A percentile compares a stretch with the other conserved stretches of the same genome.
Evolutionary conservation across 805 yeast genomes (phyloP).

Genomic region (Saccharomycopsis sp.): DNA sequence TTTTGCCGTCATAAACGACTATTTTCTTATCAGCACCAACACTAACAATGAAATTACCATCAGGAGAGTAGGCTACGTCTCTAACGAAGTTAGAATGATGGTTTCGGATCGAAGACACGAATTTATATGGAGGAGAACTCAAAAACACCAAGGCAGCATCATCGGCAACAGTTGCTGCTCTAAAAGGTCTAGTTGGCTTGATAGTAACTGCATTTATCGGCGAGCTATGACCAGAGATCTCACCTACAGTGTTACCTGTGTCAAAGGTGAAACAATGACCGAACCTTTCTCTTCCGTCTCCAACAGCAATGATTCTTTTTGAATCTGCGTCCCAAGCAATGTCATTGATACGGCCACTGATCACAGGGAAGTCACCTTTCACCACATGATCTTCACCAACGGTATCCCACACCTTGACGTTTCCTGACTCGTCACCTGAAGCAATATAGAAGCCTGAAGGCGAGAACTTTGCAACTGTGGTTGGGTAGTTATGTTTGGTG

Average conservation of each 20-base stretch:
- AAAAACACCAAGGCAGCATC: slow-evolving; percentile 79
- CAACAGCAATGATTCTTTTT: slow-evolving; percentile 84
- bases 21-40: slow-evolving; percentile 82
- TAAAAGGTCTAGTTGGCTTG: slow-evolving; percentile 80
- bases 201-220: slow-evolving; percentile 79
- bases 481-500: slow-evolving; percentile 59
- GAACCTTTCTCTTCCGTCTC: slow-evolving; percentile 84
- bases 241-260: slow-evolving; percentile 95
- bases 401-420: slow-evolving; percentile 82
- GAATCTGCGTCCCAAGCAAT: slow-evolving; percentile 91
- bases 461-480: slow-evolving; percentile 80
- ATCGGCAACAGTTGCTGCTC: slow-evolving; percentile 90
- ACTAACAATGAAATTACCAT: slow-evolving; percentile 66
- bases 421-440: slow-evolving; percentile 88
- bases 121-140: slow-evolving; percentile 93
- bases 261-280: slow-evolving; percentile 94
- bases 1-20: slow-evolving; percentile 77
- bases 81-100: slow-evolving; percentile 73
- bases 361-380: slow-evolving; percentile 75
- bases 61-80: slow-evolving; percentile 77
- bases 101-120: slow-evolving; percentile 62
- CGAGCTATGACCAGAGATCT: slow-evolving; percentile 86
- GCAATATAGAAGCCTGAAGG: slow-evolving; percentile 90
- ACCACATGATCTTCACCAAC: slow-evolving; percentile 46
- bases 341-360: slow-evolving; percentile 75